These are phyloP conservation scores for Tulasnella calospora DNA, from an alignment of 768 basidiomycete genomes.

Conservation along the genomic window DNA sequence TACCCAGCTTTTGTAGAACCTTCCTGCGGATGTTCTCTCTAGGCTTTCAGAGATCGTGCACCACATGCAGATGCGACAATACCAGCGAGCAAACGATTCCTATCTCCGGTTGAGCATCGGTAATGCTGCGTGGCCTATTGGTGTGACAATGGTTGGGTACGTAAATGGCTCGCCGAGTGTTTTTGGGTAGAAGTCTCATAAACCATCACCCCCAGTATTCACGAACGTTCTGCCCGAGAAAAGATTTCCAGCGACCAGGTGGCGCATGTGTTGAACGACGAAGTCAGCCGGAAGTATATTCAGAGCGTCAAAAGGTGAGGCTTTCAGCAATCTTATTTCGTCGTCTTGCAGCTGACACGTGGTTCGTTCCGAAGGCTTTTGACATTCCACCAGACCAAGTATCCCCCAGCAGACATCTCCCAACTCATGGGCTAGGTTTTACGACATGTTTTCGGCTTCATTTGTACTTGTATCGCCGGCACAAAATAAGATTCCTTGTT, in stretches of 20 bases:
- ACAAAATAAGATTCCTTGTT: background rate
- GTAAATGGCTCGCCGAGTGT: conserved; percentile 33
- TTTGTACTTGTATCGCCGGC: background rate
- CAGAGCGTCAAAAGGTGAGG: conserved; percentile 90
- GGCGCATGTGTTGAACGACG: conserved; percentile 97
- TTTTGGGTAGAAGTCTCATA: background rate
- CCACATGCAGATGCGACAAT: conserved; percentile 92
- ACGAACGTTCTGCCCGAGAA: conserved; percentile 95
- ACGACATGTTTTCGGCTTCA: background rate
- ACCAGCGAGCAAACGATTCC: conserved; percentile 92
- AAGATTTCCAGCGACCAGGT: conserved; percentile 97
- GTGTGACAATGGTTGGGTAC: conserved; percentile 98
- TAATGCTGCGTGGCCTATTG: conserved; percentile 99
- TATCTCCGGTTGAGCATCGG: conserved; percentile 96
- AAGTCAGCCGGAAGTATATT: conserved; percentile 98
- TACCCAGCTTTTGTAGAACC: conserved; percentile 41
- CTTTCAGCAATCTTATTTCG: conserved; percentile 1
- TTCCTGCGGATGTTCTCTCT: conserved; percentile 77
- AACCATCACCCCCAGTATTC: conserved; percentile 52
- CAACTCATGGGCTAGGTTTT: conserved; percentile 77
- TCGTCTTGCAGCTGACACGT: background rate
- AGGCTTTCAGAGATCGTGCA: conserved; percentile 92
- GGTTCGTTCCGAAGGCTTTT: conserved; percentile 55
- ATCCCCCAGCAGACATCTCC: conserved; percentile 87
- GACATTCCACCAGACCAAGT: conserved; percentile 93